Conservation (phyloP, 2,329 filamentous ascomycete species). For the Exophiala xenobiotica region DNA sequence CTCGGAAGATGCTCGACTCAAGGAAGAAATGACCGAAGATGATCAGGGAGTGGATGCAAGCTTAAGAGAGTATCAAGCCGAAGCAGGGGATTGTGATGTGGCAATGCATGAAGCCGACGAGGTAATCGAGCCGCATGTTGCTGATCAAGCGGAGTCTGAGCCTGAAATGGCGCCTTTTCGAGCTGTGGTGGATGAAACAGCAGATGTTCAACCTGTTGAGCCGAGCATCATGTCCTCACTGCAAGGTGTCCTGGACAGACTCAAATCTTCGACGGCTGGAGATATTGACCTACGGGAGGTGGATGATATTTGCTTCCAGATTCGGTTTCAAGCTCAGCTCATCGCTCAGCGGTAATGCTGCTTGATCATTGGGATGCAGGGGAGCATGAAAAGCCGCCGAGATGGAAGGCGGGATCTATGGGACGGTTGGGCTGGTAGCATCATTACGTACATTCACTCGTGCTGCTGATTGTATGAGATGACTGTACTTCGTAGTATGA, state of each 20-base stretch:
- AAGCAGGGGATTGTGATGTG: neutral
- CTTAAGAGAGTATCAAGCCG: neutral
- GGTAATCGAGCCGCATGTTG: neutral
- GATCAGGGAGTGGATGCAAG: neutral
- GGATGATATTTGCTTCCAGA: slow-evolving; percentile 29
- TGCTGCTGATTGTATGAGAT: no score
- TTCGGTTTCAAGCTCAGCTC: slow-evolving; percentile 25
- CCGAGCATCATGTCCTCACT: slow-evolving; percentile 16
- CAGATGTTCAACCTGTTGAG: neutral
- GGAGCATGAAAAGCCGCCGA: neutral
- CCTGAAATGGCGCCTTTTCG: neutral
- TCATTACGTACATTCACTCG: no score
- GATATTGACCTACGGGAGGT: slow-evolving; percentile 23
- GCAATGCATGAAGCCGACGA: neutral
- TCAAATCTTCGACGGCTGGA: slow-evolving; percentile 11
- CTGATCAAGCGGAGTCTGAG: neutral
- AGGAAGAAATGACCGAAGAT: neutral
- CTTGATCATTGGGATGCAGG: neutral
- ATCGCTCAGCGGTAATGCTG: slow-evolving; percentile 9
- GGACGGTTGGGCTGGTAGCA: no score
- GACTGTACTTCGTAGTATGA: no score
- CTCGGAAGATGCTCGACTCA: neutral
- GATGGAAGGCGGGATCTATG: neutral
- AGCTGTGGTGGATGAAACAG: neutral
- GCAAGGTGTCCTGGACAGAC: slow-evolving; percentile 17